phyloP scores from a whole-genome alignment of 2,329 filamentous ascomycete genomes.

The Nemania abortiva region DNA sequence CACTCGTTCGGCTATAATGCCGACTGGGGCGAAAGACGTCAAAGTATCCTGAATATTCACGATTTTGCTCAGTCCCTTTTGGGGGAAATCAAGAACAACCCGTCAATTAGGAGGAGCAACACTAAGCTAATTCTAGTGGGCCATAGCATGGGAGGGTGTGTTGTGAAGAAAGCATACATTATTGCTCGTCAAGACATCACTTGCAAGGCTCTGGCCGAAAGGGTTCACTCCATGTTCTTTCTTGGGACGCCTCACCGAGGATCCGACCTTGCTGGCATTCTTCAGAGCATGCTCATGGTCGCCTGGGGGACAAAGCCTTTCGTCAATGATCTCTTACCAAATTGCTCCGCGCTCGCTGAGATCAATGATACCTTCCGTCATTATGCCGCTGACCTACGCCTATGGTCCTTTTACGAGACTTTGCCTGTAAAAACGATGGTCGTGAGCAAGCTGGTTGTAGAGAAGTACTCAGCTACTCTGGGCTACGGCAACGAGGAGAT shows the following conservation, averaged over 20 bases:
- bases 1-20: slow-evolving; percentile 39
- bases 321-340: slow-evolving; percentile 54
- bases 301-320: slow-evolving; percentile 53
- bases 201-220: slow-evolving; percentile 47
- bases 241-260: slow-evolving; percentile 58
- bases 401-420: slow-evolving; percentile 63
- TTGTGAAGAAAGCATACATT: slow-evolving; percentile 55
- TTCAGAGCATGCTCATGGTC: slow-evolving; percentile 54
- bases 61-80: slow-evolving; percentile 53
- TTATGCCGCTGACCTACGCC: slow-evolving; percentile 51
- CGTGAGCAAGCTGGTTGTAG: slow-evolving; percentile 52
- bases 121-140: slow-evolving; percentile 57
- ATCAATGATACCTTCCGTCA: slow-evolving; percentile 62
- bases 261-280: slow-evolving; percentile 53
- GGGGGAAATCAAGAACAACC: slow-evolving; percentile 49
- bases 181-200: slow-evolving; percentile 51
- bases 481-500: slow-evolving; percentile 48
- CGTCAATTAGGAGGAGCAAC: slow-evolving; percentile 44
- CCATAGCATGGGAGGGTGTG: slow-evolving; percentile 61
- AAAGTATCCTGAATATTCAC: slow-evolving; percentile 46
- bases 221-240: slow-evolving; percentile 55
- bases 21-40: slow-evolving; percentile 33
- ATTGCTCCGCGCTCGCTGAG: slow-evolving; percentile 52
- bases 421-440: slow-evolving; percentile 46
- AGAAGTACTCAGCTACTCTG: slow-evolving; percentile 45